phyloP scores from a whole-genome alignment of 163 green algal species.

The Scenedesmus sp. region DNA sequence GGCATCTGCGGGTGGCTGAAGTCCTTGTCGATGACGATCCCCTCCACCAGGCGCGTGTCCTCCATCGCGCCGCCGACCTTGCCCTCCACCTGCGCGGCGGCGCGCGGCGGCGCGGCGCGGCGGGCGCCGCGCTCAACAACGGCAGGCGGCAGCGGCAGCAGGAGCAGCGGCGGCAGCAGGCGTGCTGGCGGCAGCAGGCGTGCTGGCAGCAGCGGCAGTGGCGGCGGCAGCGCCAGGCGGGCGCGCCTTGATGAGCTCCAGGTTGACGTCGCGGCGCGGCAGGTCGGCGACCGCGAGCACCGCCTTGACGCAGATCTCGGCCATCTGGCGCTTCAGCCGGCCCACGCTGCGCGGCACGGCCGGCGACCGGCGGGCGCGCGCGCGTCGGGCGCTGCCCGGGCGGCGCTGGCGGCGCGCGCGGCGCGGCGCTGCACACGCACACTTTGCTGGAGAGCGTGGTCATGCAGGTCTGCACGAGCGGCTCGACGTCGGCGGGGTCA shows the following conservation, averaged over 20 bases:
- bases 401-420: too few species aligned
- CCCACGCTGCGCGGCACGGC: slow-evolving; percentile 96
- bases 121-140: too few species aligned
- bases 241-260: slow-evolving; percentile 98
- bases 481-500: slow-evolving; percentile 84
- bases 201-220: background rate
- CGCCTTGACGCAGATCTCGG: slow-evolving; percentile 97
- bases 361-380: too few species aligned
- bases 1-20: slow-evolving; percentile 92
- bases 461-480: slow-evolving; percentile 98
- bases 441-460: slow-evolving; percentile 99
- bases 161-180: background rate
- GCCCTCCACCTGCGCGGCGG: slow-evolving; percentile 82
- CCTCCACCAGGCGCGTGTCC: slow-evolving; percentile 93
- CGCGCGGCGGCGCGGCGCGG: too few species aligned
- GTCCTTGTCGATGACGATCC: slow-evolving; percentile 99
- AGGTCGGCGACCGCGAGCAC: slow-evolving; percentile 97
- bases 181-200: background rate
- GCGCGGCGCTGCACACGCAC: too few species aligned
- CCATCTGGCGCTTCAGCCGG: slow-evolving; percentile 93
- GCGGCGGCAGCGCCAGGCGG: too few species aligned
- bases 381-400: too few species aligned
- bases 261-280: slow-evolving; percentile 95
- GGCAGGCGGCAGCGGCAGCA: background rate
- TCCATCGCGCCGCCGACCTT: slow-evolving; percentile 97